phyloP scores from a whole-genome alignment of 768 basidiomycete genomes.

The Lactarius sanguifluus region DNA sequence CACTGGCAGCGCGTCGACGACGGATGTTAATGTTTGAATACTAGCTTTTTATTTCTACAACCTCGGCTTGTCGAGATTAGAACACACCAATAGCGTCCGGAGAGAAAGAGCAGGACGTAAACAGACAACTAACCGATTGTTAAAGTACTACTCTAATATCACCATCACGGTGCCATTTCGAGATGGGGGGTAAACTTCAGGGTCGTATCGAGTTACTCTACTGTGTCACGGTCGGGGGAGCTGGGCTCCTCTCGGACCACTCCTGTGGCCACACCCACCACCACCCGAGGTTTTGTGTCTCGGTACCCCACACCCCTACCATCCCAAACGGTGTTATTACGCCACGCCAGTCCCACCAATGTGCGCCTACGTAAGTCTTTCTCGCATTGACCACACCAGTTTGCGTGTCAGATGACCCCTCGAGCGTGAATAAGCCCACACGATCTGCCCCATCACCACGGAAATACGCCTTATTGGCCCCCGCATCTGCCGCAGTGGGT shows the following conservation, averaged over 20 bases:
- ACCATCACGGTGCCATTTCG: neutral
- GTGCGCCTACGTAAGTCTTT: neutral
- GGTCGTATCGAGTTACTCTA: neutral
- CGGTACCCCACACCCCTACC: conserved; percentile 5
- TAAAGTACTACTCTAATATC: too few species aligned
- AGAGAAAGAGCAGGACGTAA: neutral
- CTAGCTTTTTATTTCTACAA: too few species aligned
- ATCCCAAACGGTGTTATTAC: conserved; percentile 21
- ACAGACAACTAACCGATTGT: neutral
- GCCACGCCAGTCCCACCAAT: neutral
- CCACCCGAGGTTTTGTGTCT: neutral
- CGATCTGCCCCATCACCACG: neutral
- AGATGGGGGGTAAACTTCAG: neutral
- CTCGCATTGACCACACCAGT: neutral
- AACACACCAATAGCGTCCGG: too few species aligned
- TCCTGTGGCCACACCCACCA: conserved; percentile 24
- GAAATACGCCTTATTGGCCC: neutral
- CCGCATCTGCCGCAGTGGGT: neutral
- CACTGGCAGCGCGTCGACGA: too few species aligned
- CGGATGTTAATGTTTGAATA: too few species aligned
- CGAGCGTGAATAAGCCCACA: neutral
- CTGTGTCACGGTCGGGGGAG: neutral
- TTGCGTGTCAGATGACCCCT: neutral
- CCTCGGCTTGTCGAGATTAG: too few species aligned
- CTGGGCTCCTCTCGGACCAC: conserved; percentile 2